phyloP scores from a whole-genome alignment of 495 filamentous ascomycete genomes.

The Annulohypoxylon nitens region DNA sequence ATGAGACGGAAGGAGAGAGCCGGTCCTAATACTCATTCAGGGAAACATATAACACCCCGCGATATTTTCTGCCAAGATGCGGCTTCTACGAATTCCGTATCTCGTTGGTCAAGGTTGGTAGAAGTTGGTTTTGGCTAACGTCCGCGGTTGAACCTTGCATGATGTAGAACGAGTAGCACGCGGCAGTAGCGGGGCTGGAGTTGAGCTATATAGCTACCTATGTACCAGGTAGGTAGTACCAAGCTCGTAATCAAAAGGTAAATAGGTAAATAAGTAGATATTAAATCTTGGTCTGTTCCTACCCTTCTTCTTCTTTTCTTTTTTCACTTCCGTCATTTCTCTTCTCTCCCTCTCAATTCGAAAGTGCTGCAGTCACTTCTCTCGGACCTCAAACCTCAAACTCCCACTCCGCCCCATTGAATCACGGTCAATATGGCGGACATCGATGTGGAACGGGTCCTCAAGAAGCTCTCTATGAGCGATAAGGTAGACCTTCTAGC shows the following conservation, averaged over 20 bases:
- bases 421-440: conserved; percentile 60
- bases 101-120: conserved; percentile 11
- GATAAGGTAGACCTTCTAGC: conserved; percentile 73
- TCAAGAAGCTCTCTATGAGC: conserved; percentile 70
- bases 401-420: not conserved
- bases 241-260: conserved; percentile 6
- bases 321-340: not conserved
- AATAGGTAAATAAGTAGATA: not conserved
- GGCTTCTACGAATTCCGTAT: conserved; percentile 15
- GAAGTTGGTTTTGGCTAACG: conserved; percentile 10
- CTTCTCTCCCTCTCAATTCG: not conserved
- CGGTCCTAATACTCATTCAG: conserved; percentile 18
- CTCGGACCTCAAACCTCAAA: not conserved
- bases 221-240: conserved; percentile 13
- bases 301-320: not conserved
- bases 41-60: conserved; percentile 26
- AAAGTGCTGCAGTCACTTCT: not conserved
- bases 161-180: conserved; percentile 11
- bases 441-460: conserved; percentile 71
- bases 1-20: conserved; percentile 31
- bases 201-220: conserved; percentile 21
- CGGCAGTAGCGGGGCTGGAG: conserved; percentile 30
- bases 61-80: conserved; percentile 35
- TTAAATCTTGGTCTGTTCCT: not conserved
- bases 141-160: conserved; percentile 31